Conservation (phyloP, 2,329 filamentous ascomycete genomes). For the Ophiostoma quercus region DNA sequence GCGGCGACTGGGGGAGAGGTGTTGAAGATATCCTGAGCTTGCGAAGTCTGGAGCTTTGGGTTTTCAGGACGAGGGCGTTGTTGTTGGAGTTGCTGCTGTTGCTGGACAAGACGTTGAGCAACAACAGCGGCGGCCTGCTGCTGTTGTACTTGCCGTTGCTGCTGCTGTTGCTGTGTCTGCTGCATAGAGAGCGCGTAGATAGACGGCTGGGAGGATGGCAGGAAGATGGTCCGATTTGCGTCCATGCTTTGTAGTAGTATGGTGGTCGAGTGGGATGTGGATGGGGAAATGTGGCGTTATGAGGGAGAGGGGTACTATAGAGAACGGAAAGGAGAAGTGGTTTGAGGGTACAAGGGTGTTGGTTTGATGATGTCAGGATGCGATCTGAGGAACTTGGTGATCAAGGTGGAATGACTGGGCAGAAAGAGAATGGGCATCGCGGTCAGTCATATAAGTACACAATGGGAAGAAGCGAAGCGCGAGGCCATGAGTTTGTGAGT, state of each 20-base stretch:
- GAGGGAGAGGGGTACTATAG: constrained; percentile 12
- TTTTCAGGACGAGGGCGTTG: constrained; percentile 26
- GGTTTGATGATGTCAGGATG: constrained; percentile 14
- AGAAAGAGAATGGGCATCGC: constrained; percentile 18
- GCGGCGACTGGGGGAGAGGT: constrained; percentile 31
- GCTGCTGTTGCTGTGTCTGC: constrained; percentile 24
- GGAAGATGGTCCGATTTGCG: constrained; percentile 20
- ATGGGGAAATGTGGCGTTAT: constrained; percentile 20
- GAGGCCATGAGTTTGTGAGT: not conserved
- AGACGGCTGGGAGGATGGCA: constrained; percentile 20
- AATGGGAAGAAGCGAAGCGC: constrained; percentile 16
- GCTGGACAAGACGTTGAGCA: constrained; percentile 12
- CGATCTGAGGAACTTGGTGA: constrained; percentile 8
- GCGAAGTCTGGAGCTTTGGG: constrained; percentile 28
- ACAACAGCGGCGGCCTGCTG: constrained; percentile 14
- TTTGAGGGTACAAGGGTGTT: constrained; percentile 15
- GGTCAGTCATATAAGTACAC: constrained; percentile 23
- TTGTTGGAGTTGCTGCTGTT: constrained; percentile 20
- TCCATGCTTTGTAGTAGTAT: constrained; percentile 19
- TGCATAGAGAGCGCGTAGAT: constrained; percentile 18
- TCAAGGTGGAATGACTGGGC: constrained; percentile 20
- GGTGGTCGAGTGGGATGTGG: constrained; percentile 13
- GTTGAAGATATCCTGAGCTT: constrained; percentile 26
- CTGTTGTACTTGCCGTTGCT: constrained; percentile 25
- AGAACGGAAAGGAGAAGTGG: constrained; percentile 1